Evolutionary conservation across 2,329 filamentous ascomycete species (phyloP), one percentile per base, ranked within the genome.

Genomic region (Aspergillus quadrilineatus): DNA sequence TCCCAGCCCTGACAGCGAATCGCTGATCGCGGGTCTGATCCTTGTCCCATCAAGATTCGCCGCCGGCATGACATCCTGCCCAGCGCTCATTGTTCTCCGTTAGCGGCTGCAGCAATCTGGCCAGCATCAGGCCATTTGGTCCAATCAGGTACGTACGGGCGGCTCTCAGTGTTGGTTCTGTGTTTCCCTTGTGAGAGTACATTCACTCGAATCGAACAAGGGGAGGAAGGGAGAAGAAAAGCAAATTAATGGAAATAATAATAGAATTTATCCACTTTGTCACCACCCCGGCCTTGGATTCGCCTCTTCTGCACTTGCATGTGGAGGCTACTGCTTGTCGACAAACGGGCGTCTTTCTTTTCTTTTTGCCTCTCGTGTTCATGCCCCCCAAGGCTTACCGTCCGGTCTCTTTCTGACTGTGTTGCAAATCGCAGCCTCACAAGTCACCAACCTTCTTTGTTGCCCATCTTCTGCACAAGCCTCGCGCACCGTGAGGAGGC

Each of bases 21-120:
- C 53, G 56, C 45, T 58, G 36, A 46, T 55, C 53, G 14, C 37
- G 39, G 32, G 45, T 50, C 37, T 46, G 50, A 46, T 45, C 50
- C 53, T 61, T 42, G 55, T 60, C 63, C 58, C 56, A 60, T 62
- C 55, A 59, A 54, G 58, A 65, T 61, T 63, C 64, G 64, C 58
- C 60, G 61, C 62, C 59, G 62, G 62, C 58, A 60, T 63, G 59
- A 62, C 63, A 63, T 62, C 57, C 48, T 57, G 56, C 53, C 50
- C 48, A 59, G 59, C 57, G 58, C 63, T 56, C 60, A 62, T 63
- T 65, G 57, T 57, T 61, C 57, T 55, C 57, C 55, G 52, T 60
- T 58, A 65, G 64, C 66, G 63, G 53, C 62, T 61, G 60, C 55
- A 54, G 54, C 53, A 57, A 58, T 61, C 58, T 58, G 49, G 45